Base-by-base conservation (phyloP, 2,329 filamentous ascomycete species). In the Hypoxylon sp. region DNA sequence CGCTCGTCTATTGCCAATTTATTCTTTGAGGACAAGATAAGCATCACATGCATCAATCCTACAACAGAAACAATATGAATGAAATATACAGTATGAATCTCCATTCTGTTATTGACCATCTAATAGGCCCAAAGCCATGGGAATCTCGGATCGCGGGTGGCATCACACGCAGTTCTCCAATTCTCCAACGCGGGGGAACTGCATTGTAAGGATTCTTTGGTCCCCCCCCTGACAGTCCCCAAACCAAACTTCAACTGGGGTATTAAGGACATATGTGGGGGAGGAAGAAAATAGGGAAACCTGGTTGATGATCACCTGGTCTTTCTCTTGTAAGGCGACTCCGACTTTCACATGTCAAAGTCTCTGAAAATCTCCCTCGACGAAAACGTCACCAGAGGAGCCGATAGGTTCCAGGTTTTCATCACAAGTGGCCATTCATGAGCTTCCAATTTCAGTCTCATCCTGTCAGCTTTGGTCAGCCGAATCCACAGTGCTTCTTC, bases 331-430 rank as follows among this genome's bases (percentile, higher is more conserved):
- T 23, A 19, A 41, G 32, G 30, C 52, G 30, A 51, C 36, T 59
- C 56, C 52, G 30, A 51, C 36, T 59, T 59, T 59, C 56, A 59
- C 56, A 59, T 59, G 56, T 44, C 49, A 59, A 37, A 13, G 26
- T 45, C 38, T 4, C 25, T 11, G 34, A 23, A 32, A 15, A 31
- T 19, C 35, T 48, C 25, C 27, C 51, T 55, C 27, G 51, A 49
- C 51, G 52, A 36, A 59, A 59, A 59, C 56, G 56, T 59, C 56
- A 59, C 52, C 38, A 47, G 27, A 52, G 26, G 30, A 53, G 49
- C 56, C 56, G 56, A 59, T 42, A 53, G 52, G 55, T 31, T 41
- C 49, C 25, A 53, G 40, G 34, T 56, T 53, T 53, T 51, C 37
- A 48, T 51, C 52, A 38, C 49, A 40, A 43, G 51, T 44, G 48